Evolutionary conservation across 495 filamentous ascomycete genomes (phyloP).

Genomic region (Stereocaulon alpinum): DNA sequence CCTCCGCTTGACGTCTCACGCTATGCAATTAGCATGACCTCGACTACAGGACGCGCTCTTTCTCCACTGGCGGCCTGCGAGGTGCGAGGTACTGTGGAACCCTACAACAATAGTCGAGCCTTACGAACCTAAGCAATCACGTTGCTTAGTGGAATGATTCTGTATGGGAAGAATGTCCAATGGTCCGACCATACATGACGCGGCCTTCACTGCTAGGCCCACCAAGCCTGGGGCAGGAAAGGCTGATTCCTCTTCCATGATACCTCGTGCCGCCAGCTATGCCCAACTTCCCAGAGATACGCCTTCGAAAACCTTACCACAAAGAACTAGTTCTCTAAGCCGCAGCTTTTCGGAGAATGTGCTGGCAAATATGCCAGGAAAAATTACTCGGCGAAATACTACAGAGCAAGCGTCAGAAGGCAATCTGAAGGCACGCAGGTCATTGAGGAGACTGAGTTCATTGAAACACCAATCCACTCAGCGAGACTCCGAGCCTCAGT

Average conservation of each 20-base stretch:
- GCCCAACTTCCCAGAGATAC: constrained; percentile 13
- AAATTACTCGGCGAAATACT: not conserved
- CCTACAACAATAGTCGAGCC: not conserved
- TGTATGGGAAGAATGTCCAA: constrained; percentile 8
- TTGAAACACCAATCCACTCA: not conserved
- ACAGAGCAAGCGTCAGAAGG: not conserved
- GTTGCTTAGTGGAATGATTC: not conserved
- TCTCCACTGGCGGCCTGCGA: not conserved
- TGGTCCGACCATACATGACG: constrained; percentile 1
- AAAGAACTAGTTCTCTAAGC: not conserved
- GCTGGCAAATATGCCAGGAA: constrained; percentile 12
- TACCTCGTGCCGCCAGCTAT: constrained; percentile 21
- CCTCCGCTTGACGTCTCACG: not conserved
- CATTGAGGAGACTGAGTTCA: constrained; percentile 9
- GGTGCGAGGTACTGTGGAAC: constrained; percentile 5
- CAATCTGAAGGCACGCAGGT: constrained; percentile 1
- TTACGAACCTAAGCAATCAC: not conserved
- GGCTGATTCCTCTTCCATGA: not conserved
- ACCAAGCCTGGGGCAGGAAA: not conserved
- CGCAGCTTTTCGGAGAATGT: constrained; percentile 22
- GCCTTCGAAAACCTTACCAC: not conserved
- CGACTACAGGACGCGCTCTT: not conserved
- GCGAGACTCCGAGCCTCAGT: not conserved
- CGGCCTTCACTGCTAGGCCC: not conserved
- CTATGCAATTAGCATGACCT: not conserved